Evolutionary conservation across 2,329 filamentous ascomycete species (phyloP).

Genomic region (Stagonosporopsis cucurbitacearum): DNA sequence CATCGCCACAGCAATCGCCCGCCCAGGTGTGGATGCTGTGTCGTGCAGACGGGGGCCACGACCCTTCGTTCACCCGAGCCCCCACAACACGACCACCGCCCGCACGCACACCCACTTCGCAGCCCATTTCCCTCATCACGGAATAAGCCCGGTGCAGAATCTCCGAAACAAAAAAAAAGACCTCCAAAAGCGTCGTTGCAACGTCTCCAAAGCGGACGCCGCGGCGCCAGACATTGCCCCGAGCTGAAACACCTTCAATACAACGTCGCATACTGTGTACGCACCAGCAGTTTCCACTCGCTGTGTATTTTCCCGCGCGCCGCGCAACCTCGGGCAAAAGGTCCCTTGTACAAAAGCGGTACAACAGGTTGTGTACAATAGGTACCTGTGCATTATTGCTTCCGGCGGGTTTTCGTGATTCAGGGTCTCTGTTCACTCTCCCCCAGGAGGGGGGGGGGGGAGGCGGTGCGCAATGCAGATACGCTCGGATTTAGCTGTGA

Average conservation of each 20-base stretch:
- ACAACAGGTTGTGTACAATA: neutral
- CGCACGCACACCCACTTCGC: neutral
- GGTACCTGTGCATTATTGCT: no score
- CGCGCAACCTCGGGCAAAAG: conserved; percentile 10
- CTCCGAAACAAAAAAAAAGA: no score
- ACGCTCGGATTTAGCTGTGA: conserved; percentile 1
- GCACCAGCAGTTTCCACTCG: neutral
- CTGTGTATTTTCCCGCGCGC: conserved; percentile 11
- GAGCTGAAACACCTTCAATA: conserved; percentile 9
- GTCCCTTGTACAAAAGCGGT: neutral
- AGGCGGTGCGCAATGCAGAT: conserved; percentile 1
- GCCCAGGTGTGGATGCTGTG: no score
- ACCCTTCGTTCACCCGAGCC: conserved; percentile 6
- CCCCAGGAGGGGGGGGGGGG: no score
- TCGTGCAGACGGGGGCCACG: neutral
- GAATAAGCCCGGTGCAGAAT: neutral
- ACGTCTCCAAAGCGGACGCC: neutral
- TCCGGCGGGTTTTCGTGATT: conserved; percentile 19
- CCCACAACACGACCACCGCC: neutral
- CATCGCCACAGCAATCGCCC: neutral
- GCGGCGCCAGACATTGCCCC: conserved; percentile 3
- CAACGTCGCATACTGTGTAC: neutral
- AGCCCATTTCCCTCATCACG: neutral
- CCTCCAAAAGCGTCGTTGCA: no score
- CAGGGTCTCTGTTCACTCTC: no score